These are phyloP conservation scores for Meripilus lineatus DNA, from an alignment of 1,284 basidiomycete genomes.

Conservation along the genomic window DNA sequence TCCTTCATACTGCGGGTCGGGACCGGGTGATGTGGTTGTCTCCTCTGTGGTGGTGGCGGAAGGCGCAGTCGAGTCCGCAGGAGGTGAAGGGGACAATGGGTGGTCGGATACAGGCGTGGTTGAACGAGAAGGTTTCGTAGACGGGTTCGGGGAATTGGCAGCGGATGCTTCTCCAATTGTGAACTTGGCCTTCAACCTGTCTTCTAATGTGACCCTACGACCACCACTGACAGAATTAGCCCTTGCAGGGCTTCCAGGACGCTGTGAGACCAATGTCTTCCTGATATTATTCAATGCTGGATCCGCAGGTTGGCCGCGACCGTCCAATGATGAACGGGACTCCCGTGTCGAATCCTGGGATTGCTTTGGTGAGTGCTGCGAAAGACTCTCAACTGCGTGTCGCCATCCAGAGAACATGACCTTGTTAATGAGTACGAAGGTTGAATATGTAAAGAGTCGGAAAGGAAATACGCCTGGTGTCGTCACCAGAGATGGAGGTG, in stretches of 20 bases:
- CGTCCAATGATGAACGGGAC: constrained; percentile 23
- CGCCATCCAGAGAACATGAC: constrained; percentile 24
- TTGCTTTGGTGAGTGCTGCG: constrained; percentile 21
- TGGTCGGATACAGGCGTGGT: constrained; percentile 31
- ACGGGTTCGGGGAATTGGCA: constrained; percentile 37
- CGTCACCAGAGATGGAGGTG: background rate
- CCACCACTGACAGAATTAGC: constrained; percentile 15
- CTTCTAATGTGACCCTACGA: constrained; percentile 50
- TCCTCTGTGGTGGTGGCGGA: too few species aligned
- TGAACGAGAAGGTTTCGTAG: constrained; percentile 38
- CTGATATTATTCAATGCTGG: constrained; percentile 53
- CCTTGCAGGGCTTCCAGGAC: constrained; percentile 36
- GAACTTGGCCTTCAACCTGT: constrained; percentile 60
- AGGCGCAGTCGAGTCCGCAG: constrained; percentile 31
- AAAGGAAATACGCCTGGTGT: background rate
- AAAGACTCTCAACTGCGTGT: constrained; percentile 26
- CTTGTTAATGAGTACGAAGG: too few species aligned
- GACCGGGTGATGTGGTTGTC: too few species aligned
- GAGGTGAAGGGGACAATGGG: constrained; percentile 32
- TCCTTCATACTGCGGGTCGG: too few species aligned
- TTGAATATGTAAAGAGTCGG: background rate
- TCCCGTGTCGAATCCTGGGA: constrained; percentile 22
- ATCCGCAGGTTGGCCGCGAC: constrained; percentile 54
- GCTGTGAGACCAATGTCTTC: constrained; percentile 55
- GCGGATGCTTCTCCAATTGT: constrained; percentile 50